Percentiles rank a stretch among this genome's conserved stretches.
These are phyloP conservation scores for Gloeostereum incarnatum DNA, from an alignment of 768 basidiomycete genomes.

Conservation along the genomic window DNA sequence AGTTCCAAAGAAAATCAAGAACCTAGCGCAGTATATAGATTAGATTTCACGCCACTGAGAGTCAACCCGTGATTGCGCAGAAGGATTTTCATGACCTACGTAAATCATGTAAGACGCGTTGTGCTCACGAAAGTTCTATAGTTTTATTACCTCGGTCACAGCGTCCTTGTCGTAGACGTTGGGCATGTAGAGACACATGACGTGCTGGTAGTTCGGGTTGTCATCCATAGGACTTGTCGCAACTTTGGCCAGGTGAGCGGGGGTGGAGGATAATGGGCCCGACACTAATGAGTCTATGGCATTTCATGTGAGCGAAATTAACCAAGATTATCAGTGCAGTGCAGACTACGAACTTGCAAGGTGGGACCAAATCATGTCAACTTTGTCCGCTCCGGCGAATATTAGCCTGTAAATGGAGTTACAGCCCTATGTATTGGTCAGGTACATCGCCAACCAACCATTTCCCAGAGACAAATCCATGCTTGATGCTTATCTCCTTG, in stretches of 20 bases:
- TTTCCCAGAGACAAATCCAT: conserved; percentile 55
- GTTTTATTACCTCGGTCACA: conserved; percentile 47
- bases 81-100: conserved; percentile 61
- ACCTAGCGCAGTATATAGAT: conserved; percentile 62
- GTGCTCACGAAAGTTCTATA: background rate
- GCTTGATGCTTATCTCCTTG: conserved; percentile 45
- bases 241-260: conserved; percentile 52
- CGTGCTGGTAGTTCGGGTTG: conserved; percentile 42
- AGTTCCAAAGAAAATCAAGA: conserved; percentile 3
- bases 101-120: background rate
- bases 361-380: conserved; percentile 53
- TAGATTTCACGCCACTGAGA: conserved; percentile 61
- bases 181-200: conserved; percentile 66
- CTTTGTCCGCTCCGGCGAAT: conserved; percentile 51
- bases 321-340: background rate
- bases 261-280: conserved; percentile 52
- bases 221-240: conserved; percentile 48
- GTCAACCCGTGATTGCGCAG: conserved; percentile 56
- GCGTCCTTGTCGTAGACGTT: conserved; percentile 57
- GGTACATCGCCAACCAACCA: conserved; percentile 34
- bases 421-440: background rate
- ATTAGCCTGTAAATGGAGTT: conserved; percentile 41
- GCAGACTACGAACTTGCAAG: conserved; percentile 43
- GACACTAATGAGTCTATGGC: conserved; percentile 49
- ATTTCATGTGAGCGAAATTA: conserved; percentile 1